Base-by-base conservation (phyloP, 2,329 filamentous ascomycete genomes). In the Coniochaeta prunicola region DNA sequence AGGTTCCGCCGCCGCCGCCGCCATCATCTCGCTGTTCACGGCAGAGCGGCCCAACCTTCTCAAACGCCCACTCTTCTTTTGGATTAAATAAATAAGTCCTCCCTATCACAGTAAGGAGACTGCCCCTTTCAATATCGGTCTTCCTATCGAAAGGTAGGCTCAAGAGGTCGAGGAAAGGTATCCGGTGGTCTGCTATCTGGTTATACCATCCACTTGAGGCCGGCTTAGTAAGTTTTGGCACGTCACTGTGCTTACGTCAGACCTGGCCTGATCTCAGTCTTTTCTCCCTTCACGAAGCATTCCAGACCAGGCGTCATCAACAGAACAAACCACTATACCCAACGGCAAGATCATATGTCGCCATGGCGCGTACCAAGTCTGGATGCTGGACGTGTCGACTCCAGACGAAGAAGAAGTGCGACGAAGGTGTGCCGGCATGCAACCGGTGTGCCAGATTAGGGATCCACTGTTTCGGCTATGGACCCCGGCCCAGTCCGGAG, bases 381-480 rank as follows among this genome's bases (percentile, higher is more conserved):
- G 53, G 53, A 56, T 56, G 53, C 31, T 56, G 53, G 53, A 56
- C 53, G 6, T 56, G 53, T 38, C 53, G 53, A 9, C 53, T 56
- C 17, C 33, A 19, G 53, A 56, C 53, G 17, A 56, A 56, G 53
- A 56, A 56, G 31, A 56, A 56, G 33, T 56, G 53, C 53, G 53
- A 56, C 33, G 53, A 56, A 38, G 33, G 5, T 36, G 26, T 19
- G 15, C 53, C 53, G 8, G 19, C 28, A 17, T 56, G 53, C n/a
- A 34, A 34, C 31, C 53, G 53, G 4, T 56, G 53, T 26, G 13
- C 17, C 21, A 4, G 31, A 19, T 33, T 56, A 15, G 53, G 53
- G 15, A 13, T 56, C 31, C 30, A 56, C 15, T 56, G 53, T 26
- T 56, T 56, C 15, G 53, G 53, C 2, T 56, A 56, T 17, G 53